These are phyloP conservation scores for Serendipita sp. DNA, from an alignment of 768 basidiomycete genomes.

Conservation along the genomic window DNA sequence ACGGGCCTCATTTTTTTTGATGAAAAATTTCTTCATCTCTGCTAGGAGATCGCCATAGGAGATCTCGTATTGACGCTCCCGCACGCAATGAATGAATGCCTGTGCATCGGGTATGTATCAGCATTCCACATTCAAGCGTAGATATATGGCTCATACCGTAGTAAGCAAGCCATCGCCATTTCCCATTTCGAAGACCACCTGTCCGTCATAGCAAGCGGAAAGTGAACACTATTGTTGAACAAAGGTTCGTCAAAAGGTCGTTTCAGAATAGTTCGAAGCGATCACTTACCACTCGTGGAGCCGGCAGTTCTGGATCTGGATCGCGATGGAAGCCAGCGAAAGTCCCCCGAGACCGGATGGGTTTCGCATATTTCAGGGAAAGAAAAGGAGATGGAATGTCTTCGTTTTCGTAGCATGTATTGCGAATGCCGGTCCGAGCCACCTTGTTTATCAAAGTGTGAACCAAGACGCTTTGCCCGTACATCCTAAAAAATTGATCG, in stretches of 20 bases:
- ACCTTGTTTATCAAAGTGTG: background rate
- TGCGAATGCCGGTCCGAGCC: background rate
- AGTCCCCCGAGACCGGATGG: background rate
- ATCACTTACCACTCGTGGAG: background rate
- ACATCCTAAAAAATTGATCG: background rate
- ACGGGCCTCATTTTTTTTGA: background rate
- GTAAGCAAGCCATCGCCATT: conserved; percentile 2
- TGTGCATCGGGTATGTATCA: background rate
- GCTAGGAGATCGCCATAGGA: background rate
- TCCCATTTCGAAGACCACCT: background rate
- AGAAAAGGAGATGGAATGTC: background rate
- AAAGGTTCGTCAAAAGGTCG: background rate
- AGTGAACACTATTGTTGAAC: background rate
- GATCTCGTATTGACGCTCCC: background rate
- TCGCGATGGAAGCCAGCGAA: background rate
- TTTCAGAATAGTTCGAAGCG: no score
- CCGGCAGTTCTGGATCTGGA: background rate
- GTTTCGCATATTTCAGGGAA: background rate
- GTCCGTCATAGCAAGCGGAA: conserved; percentile 2
- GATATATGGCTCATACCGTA: background rate
- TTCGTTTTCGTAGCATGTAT: background rate
- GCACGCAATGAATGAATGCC: conserved; percentile 3
- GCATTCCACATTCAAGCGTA: background rate
- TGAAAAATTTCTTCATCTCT: conserved; percentile 4
- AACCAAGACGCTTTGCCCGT: background rate